These are phyloP conservation scores for Platanthera guangdongensis DNA, from an alignment of 106 monocot species.

Conservation along the genomic window DNA sequence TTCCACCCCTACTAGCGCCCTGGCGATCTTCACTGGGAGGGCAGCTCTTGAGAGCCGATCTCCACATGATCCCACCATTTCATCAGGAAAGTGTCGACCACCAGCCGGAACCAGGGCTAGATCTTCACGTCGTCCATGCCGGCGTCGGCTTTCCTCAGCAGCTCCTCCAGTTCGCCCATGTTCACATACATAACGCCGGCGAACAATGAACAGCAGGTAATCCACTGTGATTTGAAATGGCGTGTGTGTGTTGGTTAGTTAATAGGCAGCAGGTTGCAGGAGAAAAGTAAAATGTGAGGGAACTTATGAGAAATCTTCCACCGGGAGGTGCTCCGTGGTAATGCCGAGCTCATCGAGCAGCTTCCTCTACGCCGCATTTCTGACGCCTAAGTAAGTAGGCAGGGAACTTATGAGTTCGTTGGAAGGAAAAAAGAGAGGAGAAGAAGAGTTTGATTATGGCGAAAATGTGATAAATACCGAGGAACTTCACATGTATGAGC, in stretches of 20 bases:
- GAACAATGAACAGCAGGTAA: constrained; percentile 79
- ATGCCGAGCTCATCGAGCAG: constrained; percentile 88
- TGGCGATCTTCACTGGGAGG: no score
- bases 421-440: not conserved
- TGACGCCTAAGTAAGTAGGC: constrained; percentile 51
- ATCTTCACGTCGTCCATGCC: constrained; percentile 43
- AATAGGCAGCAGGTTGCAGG: not conserved
- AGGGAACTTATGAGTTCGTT: no score
- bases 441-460: not conserved
- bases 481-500: constrained; percentile 40
- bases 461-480: constrained; percentile 20
- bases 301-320: constrained; percentile 76
- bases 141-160: constrained; percentile 63
- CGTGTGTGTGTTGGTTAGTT: not conserved
- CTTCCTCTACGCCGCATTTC: constrained; percentile 91
- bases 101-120: constrained; percentile 76
- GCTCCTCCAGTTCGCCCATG: constrained; percentile 57
- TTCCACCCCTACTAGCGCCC: no score
- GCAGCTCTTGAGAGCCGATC: no score
- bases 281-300: not conserved
- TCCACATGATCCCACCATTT: constrained; percentile 81
- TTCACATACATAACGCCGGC: constrained; percentile 69
- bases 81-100: constrained; percentile 57
- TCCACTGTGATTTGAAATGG: constrained; percentile 53
- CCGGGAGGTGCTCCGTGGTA: constrained; percentile 57